Conservation (phyloP, 1,284 basidiomycete genomes). For the Puccinia novopanici region DNA sequence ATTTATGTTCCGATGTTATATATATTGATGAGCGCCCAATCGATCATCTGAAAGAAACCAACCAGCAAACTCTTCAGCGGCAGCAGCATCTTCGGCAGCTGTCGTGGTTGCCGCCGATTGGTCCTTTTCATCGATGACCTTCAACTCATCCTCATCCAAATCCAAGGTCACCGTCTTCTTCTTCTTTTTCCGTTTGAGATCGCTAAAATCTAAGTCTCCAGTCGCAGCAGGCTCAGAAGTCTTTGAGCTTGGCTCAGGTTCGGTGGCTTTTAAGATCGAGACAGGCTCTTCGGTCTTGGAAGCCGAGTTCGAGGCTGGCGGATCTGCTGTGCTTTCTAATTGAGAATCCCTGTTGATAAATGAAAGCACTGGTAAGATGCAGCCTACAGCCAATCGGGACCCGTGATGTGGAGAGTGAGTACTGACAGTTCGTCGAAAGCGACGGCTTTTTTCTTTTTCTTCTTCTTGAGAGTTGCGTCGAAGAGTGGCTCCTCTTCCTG, state of each 20-base stretch:
- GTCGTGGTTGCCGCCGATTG: background rate
- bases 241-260: background rate
- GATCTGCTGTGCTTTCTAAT: conserved; percentile 27
- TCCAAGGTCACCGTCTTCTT: conserved; percentile 41
- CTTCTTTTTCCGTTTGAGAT: conserved; percentile 72
- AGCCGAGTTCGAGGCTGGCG: background rate
- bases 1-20: no score
- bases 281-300: conserved; percentile 53
- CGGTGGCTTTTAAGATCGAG: conserved; percentile 47
- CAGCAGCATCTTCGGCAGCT: conserved; percentile 13
- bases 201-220: conserved; percentile 68
- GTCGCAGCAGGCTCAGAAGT: conserved; percentile 36
- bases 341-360: conserved; percentile 17
- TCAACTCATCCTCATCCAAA: conserved; percentile 40
- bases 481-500: conserved; percentile 72
- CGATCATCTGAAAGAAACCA: background rate
- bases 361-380: no score
- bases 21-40: background rate
- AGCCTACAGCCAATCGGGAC: background rate
- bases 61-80: conserved; percentile 49
- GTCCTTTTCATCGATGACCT: conserved; percentile 17
- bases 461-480: conserved; percentile 74
- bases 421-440: conserved; percentile 79
- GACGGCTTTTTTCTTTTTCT: conserved; percentile 74
- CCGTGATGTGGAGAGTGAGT: background rate